Percentiles rank a stretch among this genome's conserved stretches.
Conservation (phyloP, 768 basidiomycete species). For the Boletus pseudopeckii region DNA sequence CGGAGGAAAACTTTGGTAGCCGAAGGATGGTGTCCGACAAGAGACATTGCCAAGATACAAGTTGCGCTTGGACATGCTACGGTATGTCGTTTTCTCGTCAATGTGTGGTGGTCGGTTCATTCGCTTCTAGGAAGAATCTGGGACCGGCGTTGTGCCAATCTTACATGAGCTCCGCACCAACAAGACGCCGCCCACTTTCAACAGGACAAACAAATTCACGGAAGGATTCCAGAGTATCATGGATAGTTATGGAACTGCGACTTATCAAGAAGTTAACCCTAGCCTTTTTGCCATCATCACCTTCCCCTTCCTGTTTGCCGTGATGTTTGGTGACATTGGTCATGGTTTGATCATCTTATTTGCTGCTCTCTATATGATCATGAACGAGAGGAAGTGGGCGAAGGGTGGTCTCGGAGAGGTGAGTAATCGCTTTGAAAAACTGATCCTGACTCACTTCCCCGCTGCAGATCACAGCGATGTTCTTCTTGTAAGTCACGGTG, state of each 20-base stretch:
- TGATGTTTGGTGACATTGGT: constrained; percentile 99
- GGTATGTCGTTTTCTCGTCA: constrained; percentile 35
- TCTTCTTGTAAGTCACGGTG: constrained; percentile 77
- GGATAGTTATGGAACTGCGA: constrained; percentile 94
- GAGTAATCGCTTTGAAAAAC: constrained; percentile 20
- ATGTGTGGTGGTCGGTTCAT: not conserved
- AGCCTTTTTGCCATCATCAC: constrained; percentile 89
- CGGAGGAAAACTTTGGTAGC: constrained; percentile 92
- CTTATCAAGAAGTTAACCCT: constrained; percentile 96
- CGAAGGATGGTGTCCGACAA: constrained; percentile 95
- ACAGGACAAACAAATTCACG: constrained; percentile 93
- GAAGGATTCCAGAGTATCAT: constrained; percentile 97
- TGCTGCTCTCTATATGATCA: constrained; percentile 80
- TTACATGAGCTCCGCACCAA: constrained; percentile 84
- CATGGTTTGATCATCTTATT: constrained; percentile 83
- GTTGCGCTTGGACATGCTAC: constrained; percentile 85
- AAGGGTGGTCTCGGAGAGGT: constrained; percentile 76
- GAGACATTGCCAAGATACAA: constrained; percentile 87
- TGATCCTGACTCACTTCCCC: constrained; percentile 7
- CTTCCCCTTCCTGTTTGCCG: constrained; percentile 97
- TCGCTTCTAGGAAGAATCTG: constrained; percentile 71
- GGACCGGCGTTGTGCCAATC: constrained; percentile 89
- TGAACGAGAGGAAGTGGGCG: constrained; percentile 76
- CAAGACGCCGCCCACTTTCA: constrained; percentile 94
- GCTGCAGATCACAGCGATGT: constrained; percentile 72